These are phyloP conservation scores for Dianthus caryophyllus DNA, from an alignment of 148 eudicot species.

Conservation along the genomic window DNA sequence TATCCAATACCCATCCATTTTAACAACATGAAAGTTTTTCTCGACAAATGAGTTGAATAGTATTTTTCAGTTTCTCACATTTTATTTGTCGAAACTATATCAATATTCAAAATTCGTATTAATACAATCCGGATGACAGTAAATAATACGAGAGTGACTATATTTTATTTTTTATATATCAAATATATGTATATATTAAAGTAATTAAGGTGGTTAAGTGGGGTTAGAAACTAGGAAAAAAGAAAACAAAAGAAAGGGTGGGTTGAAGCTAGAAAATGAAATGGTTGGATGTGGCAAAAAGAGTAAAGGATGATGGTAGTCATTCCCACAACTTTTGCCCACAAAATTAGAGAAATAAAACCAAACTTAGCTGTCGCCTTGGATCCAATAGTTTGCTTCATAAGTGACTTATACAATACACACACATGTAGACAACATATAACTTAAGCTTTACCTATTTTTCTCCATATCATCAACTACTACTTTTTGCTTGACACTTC, in stretches of 20 bases:
- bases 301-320: background rate
- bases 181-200: too few species aligned
- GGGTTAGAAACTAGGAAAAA: background rate
- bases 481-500: background rate
- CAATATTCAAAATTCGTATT: too few species aligned
- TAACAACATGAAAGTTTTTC: too few species aligned
- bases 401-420: background rate
- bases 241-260: background rate
- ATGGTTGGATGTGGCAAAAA: conserved; percentile 12
- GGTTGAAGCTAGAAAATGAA: conserved; percentile 3
- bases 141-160: too few species aligned
- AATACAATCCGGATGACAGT: too few species aligned
- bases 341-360: conserved; percentile 1
- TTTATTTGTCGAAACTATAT: too few species aligned
- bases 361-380: conserved; percentile 5
- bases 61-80: too few species aligned
- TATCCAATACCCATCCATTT: too few species aligned
- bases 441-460: background rate
- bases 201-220: background rate
- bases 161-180: too few species aligned
- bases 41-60: too few species aligned
- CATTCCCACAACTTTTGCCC: conserved; percentile 2
- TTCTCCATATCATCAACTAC: conserved; percentile 4
- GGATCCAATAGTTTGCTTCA: conserved; percentile 1
- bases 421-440: background rate